These are phyloP conservation scores for Talaromyces sp. DNA, from an alignment of 2,329 filamentous ascomycete genomes.

Conservation along the genomic window DNA sequence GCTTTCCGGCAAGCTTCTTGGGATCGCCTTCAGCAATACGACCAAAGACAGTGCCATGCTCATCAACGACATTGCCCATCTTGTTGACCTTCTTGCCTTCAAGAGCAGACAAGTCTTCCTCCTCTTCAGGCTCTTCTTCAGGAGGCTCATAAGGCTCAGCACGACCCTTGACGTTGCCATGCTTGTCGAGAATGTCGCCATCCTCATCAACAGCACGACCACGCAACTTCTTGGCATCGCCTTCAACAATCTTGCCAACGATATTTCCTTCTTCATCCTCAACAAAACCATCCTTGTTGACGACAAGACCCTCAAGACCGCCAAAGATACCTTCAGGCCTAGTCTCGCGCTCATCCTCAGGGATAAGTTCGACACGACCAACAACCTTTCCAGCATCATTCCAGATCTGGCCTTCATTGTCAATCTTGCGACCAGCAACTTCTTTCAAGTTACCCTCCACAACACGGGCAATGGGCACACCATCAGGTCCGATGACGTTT, in stretches of 20 bases:
- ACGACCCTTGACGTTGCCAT: constrained; percentile 60
- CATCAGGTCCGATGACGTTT: constrained; percentile 52
- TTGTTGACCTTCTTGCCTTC: constrained; percentile 63
- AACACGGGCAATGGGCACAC: constrained; percentile 54
- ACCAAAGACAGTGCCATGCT: constrained; percentile 57
- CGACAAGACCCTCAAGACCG: constrained; percentile 54
- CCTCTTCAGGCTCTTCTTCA: constrained; percentile 47
- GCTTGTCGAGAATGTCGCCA: constrained; percentile 76
- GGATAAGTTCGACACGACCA: constrained; percentile 57
- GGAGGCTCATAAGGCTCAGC: constrained; percentile 55
- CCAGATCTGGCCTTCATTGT: constrained; percentile 55
- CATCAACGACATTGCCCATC: constrained; percentile 59
- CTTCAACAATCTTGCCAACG: constrained; percentile 68
- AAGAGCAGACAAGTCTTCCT: constrained; percentile 57
- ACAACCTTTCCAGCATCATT: constrained; percentile 56
- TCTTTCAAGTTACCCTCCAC: constrained; percentile 57
- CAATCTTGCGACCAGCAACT: constrained; percentile 54
- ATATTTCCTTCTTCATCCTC: constrained; percentile 75
- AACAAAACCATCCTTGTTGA: constrained; percentile 58
- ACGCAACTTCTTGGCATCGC: constrained; percentile 68
- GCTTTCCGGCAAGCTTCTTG: constrained; percentile 56
- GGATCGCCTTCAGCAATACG: constrained; percentile 57
- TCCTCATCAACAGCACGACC: constrained; percentile 76
- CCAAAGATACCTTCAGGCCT: constrained; percentile 58
- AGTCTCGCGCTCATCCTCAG: constrained; percentile 54